Evolutionary conservation across 202 grass and related monocot genomes (phyloP), one percentile per base, ranked within the genome.

Genomic region (Eragrostis tef): DNA sequence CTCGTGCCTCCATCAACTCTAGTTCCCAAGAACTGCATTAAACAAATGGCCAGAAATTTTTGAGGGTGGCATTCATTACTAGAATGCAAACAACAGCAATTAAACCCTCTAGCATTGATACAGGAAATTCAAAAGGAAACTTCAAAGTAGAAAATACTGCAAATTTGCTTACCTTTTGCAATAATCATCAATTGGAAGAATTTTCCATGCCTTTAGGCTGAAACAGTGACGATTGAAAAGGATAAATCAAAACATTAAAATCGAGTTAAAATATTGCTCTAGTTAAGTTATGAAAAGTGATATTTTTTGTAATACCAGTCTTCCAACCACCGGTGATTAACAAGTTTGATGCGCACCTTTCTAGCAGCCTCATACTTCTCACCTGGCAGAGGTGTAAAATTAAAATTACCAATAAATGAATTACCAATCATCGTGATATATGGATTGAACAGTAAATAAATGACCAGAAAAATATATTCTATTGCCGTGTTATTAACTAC

Each of bases 161-260:
- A 44, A 39, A 34, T 34, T 62, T 61, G 24, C 67, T 82, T 47
- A 92, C 95, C 92, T 98, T 89, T 88, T 98, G 39, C 24, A 86
- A 79, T 94, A 94, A 73, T 86, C 66, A 84, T 89, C 87, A 21
- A 84, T 66, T 21, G 95, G 92, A 78, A 94, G 83, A 84, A 98
- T 86, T 77, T 86, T 57, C 90, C 92, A 98, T 51, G 61, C 73
- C 87, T 94, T 93, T 87, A 98, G 89, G 82, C 95, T 98, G 87
- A 75, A 68, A 84, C 13, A 64, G 57, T 24, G n/a, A 24, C 24
- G 56, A 58, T 24, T 54, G 62, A 31, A 82, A 50, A 70, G 11
- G 16, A 72, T 9, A 25, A 63, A 64, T 59, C 50, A 82, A 53
- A 67, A 17, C 34, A 79, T 52, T 65, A 67, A 11, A 19, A 68